phyloP scores from a whole-genome alignment of 768 basidiomycete genomes.

The Butyriboletus loyo region DNA sequence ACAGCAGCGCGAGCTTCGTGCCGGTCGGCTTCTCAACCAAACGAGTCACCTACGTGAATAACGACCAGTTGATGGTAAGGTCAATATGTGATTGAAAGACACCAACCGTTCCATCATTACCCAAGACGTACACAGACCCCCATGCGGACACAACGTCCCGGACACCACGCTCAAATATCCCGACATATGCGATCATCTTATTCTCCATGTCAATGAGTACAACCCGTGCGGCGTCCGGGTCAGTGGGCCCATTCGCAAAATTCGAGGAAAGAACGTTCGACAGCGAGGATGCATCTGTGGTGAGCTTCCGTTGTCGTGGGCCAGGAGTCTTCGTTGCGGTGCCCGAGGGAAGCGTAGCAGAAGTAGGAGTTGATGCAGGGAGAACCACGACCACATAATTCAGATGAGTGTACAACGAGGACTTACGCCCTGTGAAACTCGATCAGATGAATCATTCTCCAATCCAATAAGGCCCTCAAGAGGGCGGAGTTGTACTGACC shows the following conservation, averaged over 20 bases:
- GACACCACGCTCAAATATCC: constrained; percentile 79
- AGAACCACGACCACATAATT: constrained; percentile 91
- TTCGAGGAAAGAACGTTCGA: constrained; percentile 1
- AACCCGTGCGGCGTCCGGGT: constrained; percentile 70
- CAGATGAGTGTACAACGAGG: constrained; percentile 68
- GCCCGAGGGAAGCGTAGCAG: constrained; percentile 38
- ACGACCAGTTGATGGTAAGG: neutral
- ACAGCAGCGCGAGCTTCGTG: constrained; percentile 84
- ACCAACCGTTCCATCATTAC: constrained; percentile 73
- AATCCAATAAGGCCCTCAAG: neutral
- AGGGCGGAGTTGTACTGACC: constrained; percentile 43
- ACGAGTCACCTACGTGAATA: constrained; percentile 48
- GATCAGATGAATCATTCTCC: neutral
- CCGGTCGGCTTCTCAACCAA: constrained; percentile 78
- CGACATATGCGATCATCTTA: constrained; percentile 83
- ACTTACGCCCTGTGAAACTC: constrained; percentile 43
- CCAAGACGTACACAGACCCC: constrained; percentile 76
- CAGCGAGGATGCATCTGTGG: constrained; percentile 9
- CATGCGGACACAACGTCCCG: constrained; percentile 78
- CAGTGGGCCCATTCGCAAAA: constrained; percentile 41
- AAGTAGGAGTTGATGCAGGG: constrained; percentile 71
- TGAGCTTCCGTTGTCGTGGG: constrained; percentile 23
- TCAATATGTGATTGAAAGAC: neutral
- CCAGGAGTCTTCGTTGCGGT: constrained; percentile 57
- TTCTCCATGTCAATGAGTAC: constrained; percentile 91